phyloP scores from a whole-genome alignment of 257 asterid species.

The Capsicum rhomboideum region DNA sequence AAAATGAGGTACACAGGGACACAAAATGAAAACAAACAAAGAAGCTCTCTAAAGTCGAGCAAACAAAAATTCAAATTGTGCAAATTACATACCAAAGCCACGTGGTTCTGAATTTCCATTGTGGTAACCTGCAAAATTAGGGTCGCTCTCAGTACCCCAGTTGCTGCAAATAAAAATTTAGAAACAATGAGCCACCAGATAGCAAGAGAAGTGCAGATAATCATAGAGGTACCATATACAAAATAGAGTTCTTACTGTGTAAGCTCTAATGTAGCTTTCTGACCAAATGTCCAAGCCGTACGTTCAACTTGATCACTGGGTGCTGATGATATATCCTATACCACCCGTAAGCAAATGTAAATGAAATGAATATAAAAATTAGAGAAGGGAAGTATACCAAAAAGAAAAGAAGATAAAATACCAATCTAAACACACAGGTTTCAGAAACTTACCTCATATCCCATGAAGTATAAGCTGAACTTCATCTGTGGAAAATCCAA shows the following conservation, averaged over 20 bases:
- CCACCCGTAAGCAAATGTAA: constrained; percentile 1
- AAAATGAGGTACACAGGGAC: neutral
- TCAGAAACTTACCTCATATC: constrained; percentile 58
- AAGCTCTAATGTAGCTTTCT: constrained; percentile 72
- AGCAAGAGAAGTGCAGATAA: neutral
- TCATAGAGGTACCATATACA: neutral
- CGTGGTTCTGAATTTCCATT: constrained; percentile 91
- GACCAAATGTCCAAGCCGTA: constrained; percentile 73
- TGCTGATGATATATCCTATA: constrained; percentile 65
- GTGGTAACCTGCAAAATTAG: constrained; percentile 79
- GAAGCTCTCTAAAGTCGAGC: neutral
- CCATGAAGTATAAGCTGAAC: constrained; percentile 74
- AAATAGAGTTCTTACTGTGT: constrained; percentile 54
- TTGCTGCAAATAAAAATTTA: constrained; percentile 37
- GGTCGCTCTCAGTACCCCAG: constrained; percentile 91
- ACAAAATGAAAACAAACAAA: neutral
- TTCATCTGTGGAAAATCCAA: constrained; percentile 80
- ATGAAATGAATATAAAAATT: too few species aligned
- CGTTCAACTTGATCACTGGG: constrained; percentile 71
- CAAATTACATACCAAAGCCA: constrained; percentile 57
- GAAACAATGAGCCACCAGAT: neutral
- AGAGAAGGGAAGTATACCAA: neutral
- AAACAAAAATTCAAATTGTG: constrained; percentile 5
- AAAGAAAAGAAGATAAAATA: neutral
- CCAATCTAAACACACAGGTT: neutral